Conservation (phyloP, 345 rosid species). For the Passiflora organensis region DNA sequence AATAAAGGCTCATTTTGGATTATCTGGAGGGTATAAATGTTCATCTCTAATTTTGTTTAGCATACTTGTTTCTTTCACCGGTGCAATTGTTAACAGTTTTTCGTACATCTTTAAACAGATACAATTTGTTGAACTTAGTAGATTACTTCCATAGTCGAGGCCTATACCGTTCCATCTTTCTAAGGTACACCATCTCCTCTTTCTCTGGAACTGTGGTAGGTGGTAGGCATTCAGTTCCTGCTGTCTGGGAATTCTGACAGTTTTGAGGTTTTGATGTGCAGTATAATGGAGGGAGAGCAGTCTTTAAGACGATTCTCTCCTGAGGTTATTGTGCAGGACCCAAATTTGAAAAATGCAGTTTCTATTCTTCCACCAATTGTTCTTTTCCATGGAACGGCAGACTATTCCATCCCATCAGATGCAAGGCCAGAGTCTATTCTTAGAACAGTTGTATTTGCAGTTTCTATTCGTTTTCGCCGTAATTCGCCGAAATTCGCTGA, state of each 20-base stretch:
- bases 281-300: constrained; percentile 96
- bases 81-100: not conserved
- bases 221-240: not conserved
- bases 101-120: constrained; percentile 43
- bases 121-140: constrained; percentile 72
- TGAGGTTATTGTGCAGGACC: constrained; percentile 67
- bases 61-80: not conserved
- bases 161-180: constrained; percentile 69
- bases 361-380: constrained; percentile 69
- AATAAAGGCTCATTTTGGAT: constrained; percentile 79
- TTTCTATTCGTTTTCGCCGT: no score
- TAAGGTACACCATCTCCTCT: constrained; percentile 45
- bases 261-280: constrained; percentile 26
- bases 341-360: constrained; percentile 44
- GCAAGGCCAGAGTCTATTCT: constrained; percentile 82
- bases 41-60: not conserved
- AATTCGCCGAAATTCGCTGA: no score
- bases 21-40: constrained; percentile 80
- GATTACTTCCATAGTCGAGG: constrained; percentile 90
- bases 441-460: not conserved
- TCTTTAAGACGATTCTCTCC: constrained; percentile 76
- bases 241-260: constrained; percentile 2
- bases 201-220: not conserved
- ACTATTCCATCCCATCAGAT: constrained; percentile 87
- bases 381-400: constrained; percentile 90